These are phyloP conservation scores for Chrysochromulina parva DNA, from an alignment of 78 protist genomes.

Conservation along the genomic window DNA sequence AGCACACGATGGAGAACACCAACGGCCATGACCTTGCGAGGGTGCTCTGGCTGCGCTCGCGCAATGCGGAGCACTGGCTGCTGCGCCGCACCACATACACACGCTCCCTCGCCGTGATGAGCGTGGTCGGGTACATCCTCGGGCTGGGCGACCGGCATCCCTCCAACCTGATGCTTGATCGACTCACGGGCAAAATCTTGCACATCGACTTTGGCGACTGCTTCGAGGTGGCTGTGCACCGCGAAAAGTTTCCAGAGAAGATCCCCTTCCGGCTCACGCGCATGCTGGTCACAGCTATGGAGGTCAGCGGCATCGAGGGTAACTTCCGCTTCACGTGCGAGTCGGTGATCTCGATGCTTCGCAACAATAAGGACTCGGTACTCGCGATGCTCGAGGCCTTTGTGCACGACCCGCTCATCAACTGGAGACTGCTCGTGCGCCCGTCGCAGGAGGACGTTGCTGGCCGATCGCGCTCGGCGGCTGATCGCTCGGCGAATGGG, in stretches of 20 bases:
- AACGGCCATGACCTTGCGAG: conserved; percentile 91
- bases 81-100: conserved; percentile 77
- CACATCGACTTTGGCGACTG: conserved; percentile 74
- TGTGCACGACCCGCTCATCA: conserved; percentile 98
- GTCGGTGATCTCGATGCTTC: conserved; percentile 88
- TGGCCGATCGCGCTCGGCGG: background rate
- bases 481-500: background rate
- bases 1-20: conserved; percentile 83
- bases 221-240: conserved; percentile 94
- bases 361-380: conserved; percentile 89
- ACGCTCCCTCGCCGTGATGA: conserved; percentile 81
- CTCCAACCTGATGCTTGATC: conserved; percentile 92
- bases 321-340: conserved; percentile 94
- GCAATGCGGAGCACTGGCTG: conserved; percentile 86
- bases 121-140: conserved; percentile 88
- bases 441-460: background rate
- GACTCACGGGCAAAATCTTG: conserved; percentile 37
- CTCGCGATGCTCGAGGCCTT: conserved; percentile 99
- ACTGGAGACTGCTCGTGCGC: conserved; percentile 88
- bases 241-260: conserved; percentile 97
- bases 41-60: conserved; percentile 88
- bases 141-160: conserved; percentile 97
- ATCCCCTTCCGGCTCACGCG: conserved; percentile 99
- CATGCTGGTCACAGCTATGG: conserved; percentile 98
- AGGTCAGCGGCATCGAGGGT: conserved; percentile 94